Evolutionary conservation across 2,329 filamentous ascomycete genomes (phyloP).

Genomic region (Pestalotiopsis sp.): DNA sequence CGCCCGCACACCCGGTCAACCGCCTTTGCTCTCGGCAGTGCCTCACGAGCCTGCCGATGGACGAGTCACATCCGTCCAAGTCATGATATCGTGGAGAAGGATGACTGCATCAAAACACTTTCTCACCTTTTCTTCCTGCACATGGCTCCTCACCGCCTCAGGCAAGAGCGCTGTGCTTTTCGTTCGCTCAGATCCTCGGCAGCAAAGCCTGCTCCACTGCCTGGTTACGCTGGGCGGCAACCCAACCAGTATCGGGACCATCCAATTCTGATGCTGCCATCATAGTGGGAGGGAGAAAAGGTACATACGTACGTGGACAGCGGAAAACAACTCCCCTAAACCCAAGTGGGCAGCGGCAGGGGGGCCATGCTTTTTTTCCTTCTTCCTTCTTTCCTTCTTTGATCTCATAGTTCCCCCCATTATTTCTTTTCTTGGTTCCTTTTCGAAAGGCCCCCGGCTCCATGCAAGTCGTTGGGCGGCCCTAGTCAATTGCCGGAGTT

Average conservation of each 20-base stretch:
- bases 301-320: not conserved
- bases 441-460: not conserved
- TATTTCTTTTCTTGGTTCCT: not conserved
- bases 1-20: not conserved
- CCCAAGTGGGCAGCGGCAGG: conserved; percentile 4
- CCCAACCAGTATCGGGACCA: conserved; percentile 7
- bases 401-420: not conserved
- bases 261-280: conserved; percentile 2
- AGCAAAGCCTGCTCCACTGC: conserved; percentile 7
- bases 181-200: conserved; percentile 13
- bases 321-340: not conserved
- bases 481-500: conserved; percentile 12
- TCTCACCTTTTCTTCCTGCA: not conserved
- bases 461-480: conserved; percentile 4
- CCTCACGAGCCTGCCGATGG: not conserved
- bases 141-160: conserved; percentile 7
- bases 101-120: conserved; percentile 3
- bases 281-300: not conserved
- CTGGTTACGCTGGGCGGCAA: conserved; percentile 7
- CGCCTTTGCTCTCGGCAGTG: not conserved
- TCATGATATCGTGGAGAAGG: conserved; percentile 10
- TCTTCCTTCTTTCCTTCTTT: not conserved
- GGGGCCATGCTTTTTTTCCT: not conserved
- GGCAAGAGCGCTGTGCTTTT: conserved; percentile 5
- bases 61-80: conserved; percentile 10